Evolutionary conservation across 331 rosid genomes (phyloP), one percentile per base, ranked within the genome.

Genomic region (Erythrophleum ivorense): DNA sequence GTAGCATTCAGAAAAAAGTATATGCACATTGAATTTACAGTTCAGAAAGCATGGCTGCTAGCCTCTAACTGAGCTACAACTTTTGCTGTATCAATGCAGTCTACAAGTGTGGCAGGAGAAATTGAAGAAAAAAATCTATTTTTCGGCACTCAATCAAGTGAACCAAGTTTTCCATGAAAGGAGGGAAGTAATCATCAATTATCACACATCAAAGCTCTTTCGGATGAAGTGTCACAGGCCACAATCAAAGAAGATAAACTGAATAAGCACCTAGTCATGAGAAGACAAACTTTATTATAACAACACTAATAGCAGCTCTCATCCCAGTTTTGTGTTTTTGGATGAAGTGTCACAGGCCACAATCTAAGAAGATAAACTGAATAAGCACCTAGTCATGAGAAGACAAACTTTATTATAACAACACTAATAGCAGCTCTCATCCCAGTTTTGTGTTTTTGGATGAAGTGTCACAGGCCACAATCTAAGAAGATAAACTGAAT

Each of bases 261-360:
- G 65, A 63, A 65, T 55, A 4, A 3, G 33, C 38, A 70, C 59
- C 75, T 41, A 62, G n/a, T 2, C 58, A 66, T 29, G 68, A 54
- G 54, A 67, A 75, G 50, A 73, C 9, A 33, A 71, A 66, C 36
- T 3, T 12, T 52, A 40, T 45, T 68, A 53, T 4, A 60, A 9
- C 73, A 60, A 7, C 49, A 71, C 19, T 31, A 63, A 41, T 19
- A 40, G 53, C 24, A 71, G 55, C 54, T 72, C 54, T 55, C 36
- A 55, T 81, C 76, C 19, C 79, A 63, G n/a, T 65, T 38, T 16
- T 16, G 14, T n/a, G n/a, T n/a, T n/a, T n/a, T n/a, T n/a, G n/a
- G n/a, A n/a, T n/a, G n/a, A n/a, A n/a, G n/a, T n/a, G n/a, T n/a
- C n/a, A n/a, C n/a, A n/a, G n/a, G n/a, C n/a, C n/a, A n/a, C n/a